These are phyloP conservation scores for Solanum microdontum DNA, from an alignment of 257 asterid species.

Conservation along the genomic window DNA sequence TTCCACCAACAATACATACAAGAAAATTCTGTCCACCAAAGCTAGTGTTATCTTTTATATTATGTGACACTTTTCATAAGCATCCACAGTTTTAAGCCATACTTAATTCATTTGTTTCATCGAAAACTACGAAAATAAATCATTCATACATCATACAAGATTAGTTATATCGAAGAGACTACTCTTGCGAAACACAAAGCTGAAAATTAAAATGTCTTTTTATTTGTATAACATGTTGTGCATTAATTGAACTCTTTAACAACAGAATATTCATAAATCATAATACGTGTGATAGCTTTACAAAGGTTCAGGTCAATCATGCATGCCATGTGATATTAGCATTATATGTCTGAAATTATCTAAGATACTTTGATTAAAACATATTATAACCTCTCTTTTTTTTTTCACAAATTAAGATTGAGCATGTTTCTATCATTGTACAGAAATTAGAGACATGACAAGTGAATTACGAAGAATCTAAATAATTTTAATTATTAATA, in stretches of 20 bases:
- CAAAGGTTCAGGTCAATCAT: neutral
- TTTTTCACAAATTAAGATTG: neutral
- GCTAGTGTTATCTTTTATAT: neutral
- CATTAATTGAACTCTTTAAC: neutral
- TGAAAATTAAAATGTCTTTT: neutral
- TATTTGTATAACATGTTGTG: neutral
- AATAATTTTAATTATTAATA: neutral
- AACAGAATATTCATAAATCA: neutral
- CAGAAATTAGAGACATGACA: neutral
- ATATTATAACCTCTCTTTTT: too few species aligned
- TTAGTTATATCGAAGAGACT: neutral
- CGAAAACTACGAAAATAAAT: neutral
- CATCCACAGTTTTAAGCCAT: too few species aligned
- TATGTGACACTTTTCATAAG: too few species aligned
- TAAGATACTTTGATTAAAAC: neutral
- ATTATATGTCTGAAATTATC: neutral
- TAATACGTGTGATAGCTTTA: neutral
- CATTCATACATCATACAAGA: neutral
- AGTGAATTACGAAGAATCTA: neutral
- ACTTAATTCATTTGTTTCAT: neutral
- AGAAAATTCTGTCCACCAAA: neutral
- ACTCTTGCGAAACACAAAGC: neutral
- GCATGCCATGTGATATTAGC: neutral
- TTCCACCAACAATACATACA: neutral
- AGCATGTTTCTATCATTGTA: neutral